Percentiles rank a stretch among this genome's conserved stretches.
phyloP scores from a whole-genome alignment of 805 yeast species.

The Jamesozyma jinghongensis region DNA sequence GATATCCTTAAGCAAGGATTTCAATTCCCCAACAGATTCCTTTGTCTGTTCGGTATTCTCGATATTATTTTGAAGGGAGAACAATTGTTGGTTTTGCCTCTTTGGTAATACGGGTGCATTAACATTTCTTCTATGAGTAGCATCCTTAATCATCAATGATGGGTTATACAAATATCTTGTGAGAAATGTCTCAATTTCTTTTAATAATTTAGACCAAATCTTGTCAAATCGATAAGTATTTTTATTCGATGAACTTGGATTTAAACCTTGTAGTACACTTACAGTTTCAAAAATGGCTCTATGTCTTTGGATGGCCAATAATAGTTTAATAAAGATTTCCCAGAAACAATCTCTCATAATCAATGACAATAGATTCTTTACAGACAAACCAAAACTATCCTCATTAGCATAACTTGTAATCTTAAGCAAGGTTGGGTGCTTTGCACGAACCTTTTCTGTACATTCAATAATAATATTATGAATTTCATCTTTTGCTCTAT shows the following conservation, averaged over 20 bases:
- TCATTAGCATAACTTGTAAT: slow-evolving; percentile 13
- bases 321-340: slow-evolving; percentile 53
- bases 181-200: slow-evolving; percentile 18
- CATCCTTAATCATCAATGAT: slow-evolving; percentile 3
- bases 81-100: slow-evolving; percentile 12
- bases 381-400: slow-evolving; percentile 29
- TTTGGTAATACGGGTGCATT: slow-evolving; percentile 10
- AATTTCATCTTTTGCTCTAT: slow-evolving; percentile 51
- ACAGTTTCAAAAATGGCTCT: slow-evolving; percentile 54
- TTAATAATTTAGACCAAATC: slow-evolving; percentile 39
- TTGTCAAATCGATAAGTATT: slow-evolving; percentile 29
- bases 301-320: slow-evolving; percentile 61
- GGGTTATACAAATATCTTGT: slow-evolving; percentile 18
- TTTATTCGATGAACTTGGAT: slow-evolving; percentile 14
- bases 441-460: slow-evolving; percentile 54
- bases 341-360: slow-evolving; percentile 65
- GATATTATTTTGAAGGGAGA: slow-evolving; percentile 22
- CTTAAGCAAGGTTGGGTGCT: slow-evolving; percentile 39
- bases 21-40: slow-evolving; percentile 35
- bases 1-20: slow-evolving; percentile 44
- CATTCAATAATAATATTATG: slow-evolving; percentile 53
- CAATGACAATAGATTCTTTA: slow-evolving; percentile 42
- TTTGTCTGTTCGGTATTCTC: slow-evolving; percentile 16
- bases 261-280: slow-evolving; percentile 21
- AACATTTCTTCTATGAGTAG: slow-evolving; percentile 2